These are phyloP conservation scores for Conidiobolus coronatus DNA, from an alignment of 371 early-diverging fungal species.

Conservation along the genomic window DNA sequence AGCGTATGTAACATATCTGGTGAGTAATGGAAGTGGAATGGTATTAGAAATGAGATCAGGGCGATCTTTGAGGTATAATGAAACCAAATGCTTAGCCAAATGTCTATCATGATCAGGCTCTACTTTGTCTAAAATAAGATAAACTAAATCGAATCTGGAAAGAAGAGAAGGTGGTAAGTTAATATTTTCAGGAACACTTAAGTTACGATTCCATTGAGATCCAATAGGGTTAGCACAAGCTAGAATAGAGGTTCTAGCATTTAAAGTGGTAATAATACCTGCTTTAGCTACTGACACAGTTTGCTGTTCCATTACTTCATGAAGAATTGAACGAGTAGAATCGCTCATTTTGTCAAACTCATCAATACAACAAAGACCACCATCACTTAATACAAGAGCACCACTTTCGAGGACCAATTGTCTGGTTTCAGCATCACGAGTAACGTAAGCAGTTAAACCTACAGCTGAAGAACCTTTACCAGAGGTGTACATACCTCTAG, in stretches of 20 bases:
- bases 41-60: constrained; percentile 18
- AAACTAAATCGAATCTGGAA: constrained; percentile 93
- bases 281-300: constrained; percentile 98
- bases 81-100: constrained; percentile 68
- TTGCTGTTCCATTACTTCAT: constrained; percentile 99
- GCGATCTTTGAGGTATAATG: constrained; percentile 56
- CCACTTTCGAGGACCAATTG: constrained; percentile 98
- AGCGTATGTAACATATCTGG: constrained; percentile 84
- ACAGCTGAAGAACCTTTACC: constrained; percentile 99
- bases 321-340: constrained; percentile 83
- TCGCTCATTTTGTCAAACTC: constrained; percentile 99
- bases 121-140: constrained; percentile 77
- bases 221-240: constrained; percentile 97
- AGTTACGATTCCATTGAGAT: constrained; percentile 73
- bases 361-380: constrained; percentile 99
- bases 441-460: constrained; percentile 98
- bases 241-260: constrained; percentile 95
- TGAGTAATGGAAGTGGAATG: constrained; percentile 52
- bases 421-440: constrained; percentile 89
- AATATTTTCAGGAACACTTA: constrained; percentile 86
- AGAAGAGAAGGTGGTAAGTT: constrained; percentile 91
- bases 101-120: constrained; percentile 70
- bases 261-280: constrained; percentile 97
- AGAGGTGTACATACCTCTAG: constrained; percentile 96
- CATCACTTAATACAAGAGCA: constrained; percentile 95